Evolutionary conservation across 1,139 yeast genomes (phyloP).

Genomic region (Torulaspora globosa): DNA sequence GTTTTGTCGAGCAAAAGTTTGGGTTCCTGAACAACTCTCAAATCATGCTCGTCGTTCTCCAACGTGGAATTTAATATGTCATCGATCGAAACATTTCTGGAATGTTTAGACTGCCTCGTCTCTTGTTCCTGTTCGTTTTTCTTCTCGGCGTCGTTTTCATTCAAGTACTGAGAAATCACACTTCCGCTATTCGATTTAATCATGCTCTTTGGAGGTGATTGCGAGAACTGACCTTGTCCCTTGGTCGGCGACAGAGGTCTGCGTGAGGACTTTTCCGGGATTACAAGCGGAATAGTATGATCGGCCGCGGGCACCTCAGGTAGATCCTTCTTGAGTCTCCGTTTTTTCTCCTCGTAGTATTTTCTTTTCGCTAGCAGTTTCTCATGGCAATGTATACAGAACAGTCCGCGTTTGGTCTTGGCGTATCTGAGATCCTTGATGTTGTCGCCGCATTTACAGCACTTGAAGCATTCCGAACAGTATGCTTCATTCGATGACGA

Average conservation of each 20-base stretch:
- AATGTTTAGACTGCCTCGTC: slow-evolving; percentile 11
- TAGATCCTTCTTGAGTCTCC: slow-evolving; percentile 31
- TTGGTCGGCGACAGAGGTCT: slow-evolving; percentile 13
- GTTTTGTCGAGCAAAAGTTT: slow-evolving; percentile 29
- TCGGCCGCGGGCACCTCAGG: slow-evolving; percentile 15
- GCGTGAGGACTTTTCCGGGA: slow-evolving; percentile 14
- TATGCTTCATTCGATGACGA: slow-evolving; percentile 93
- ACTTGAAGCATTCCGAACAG: slow-evolving; percentile 85
- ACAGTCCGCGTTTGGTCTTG: slow-evolving; percentile 86
- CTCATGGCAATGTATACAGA: slow-evolving; percentile 92
- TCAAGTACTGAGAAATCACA: slow-evolving; percentile 15
- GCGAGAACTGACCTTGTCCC: slow-evolving; percentile 6
- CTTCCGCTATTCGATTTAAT: slow-evolving; percentile 14
- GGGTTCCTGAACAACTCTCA: slow-evolving; percentile 2
- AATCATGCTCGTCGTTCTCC: slow-evolving; percentile 21
- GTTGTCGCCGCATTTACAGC: slow-evolving; percentile 82
- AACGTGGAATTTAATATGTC: slow-evolving; percentile 34
- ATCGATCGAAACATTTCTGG: slow-evolving; percentile 29
- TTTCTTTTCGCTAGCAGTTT: slow-evolving; percentile 49
- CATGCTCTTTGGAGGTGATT: slow-evolving; percentile 3
- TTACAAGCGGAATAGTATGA: slow-evolving; percentile 7
- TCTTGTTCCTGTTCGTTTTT: neutral
- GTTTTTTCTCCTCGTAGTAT: slow-evolving; percentile 40
- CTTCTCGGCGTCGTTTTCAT: slow-evolving; percentile 6
- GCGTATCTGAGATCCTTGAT: slow-evolving; percentile 92